Conservation (phyloP, 2,329 filamentous ascomycete species). For the Ophiosphaerella herpotricha region DNA sequence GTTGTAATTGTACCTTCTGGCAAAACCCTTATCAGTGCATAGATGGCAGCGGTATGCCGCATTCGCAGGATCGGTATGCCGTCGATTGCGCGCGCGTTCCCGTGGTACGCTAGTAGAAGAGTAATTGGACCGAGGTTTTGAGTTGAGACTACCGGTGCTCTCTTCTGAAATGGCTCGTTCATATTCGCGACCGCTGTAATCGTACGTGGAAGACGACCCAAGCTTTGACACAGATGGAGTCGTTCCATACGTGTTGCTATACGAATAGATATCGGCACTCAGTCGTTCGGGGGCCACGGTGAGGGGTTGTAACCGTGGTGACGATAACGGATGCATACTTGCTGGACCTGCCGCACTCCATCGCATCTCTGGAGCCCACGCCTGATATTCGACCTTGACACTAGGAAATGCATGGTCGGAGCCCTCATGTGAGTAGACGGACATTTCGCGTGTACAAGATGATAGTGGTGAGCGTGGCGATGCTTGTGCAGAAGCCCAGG, state of each 20-base stretch:
- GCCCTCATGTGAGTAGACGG: constrained; percentile 40
- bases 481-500: constrained; percentile 34
- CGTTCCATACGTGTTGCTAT: constrained; percentile 30
- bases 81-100: constrained; percentile 17
- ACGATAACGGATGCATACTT: constrained; percentile 11
- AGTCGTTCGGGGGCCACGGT: constrained; percentile 43
- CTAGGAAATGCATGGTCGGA: constrained; percentile 32
- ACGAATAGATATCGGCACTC: constrained; percentile 23
- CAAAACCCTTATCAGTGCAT: constrained; percentile 75
- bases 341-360: constrained; percentile 18
- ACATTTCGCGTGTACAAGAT: constrained; percentile 36
- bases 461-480: constrained; percentile 44
- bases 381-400: constrained; percentile 35
- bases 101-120: constrained; percentile 5
- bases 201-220: constrained; percentile 17
- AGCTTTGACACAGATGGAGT: constrained; percentile 21
- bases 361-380: constrained; percentile 32
- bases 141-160: constrained; percentile 16
- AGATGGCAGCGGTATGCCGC: constrained; percentile 68
- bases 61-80: constrained; percentile 20
- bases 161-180: constrained; percentile 16
- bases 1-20: constrained; percentile 83
- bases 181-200: constrained; percentile 15
- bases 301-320: constrained; percentile 23
- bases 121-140: constrained; percentile 5